Evolutionary conservation across 1,284 basidiomycete species (phyloP).

Genomic region (Vanrija humicola): DNA sequence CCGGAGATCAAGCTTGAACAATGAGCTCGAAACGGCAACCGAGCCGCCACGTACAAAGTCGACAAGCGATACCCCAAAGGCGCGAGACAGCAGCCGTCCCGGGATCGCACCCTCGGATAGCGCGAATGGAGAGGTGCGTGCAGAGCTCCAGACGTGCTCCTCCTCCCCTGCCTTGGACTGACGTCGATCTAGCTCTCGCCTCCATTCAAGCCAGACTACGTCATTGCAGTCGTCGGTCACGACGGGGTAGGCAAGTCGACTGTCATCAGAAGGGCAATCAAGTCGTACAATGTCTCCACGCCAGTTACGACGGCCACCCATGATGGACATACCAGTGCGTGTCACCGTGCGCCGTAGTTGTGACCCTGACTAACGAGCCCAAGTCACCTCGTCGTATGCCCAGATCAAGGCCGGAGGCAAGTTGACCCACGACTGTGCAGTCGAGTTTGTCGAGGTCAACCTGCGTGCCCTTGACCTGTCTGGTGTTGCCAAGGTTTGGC

Average conservation of each 20-base stretch:
- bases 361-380: constrained; percentile 1
- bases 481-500: constrained; percentile 23
- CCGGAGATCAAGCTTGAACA: constrained; percentile 1
- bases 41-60: neutral
- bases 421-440: constrained; percentile 26
- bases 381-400: constrained; percentile 36
- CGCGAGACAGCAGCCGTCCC: neutral
- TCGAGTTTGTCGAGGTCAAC: constrained; percentile 45
- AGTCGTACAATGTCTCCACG: constrained; percentile 35
- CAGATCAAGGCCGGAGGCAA: constrained; percentile 38
- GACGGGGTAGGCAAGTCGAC: constrained; percentile 44
- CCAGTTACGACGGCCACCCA: constrained; percentile 18
- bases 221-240: constrained; percentile 44
- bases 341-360: neutral
- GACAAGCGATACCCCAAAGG: neutral
- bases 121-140: neutral
- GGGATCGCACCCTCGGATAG: neutral
- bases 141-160: neutral
- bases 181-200: neutral
- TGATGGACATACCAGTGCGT: constrained; percentile 24
- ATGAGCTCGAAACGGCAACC: constrained; percentile 8
- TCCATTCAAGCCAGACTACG: constrained; percentile 22
- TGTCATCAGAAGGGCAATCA: constrained; percentile 37
- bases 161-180: no score
- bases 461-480: constrained; percentile 23